phyloP scores from a whole-genome alignment of 2,329 filamentous ascomycete genomes.

The Trichoderma asperellum region DNA sequence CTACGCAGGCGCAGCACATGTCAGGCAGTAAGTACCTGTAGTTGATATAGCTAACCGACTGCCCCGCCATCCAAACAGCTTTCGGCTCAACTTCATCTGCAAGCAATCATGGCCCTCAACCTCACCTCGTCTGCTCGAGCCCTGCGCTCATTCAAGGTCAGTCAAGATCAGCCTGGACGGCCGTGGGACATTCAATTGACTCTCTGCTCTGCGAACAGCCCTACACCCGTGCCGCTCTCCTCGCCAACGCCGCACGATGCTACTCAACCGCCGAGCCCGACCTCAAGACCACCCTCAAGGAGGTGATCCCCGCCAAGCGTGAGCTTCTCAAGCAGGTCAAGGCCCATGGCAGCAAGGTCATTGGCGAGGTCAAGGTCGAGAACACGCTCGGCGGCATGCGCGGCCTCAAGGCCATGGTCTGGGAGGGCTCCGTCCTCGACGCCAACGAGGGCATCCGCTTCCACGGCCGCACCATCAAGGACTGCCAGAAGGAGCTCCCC shows the following conservation, averaged over 20 bases:
- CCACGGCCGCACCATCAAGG: conserved; percentile 96
- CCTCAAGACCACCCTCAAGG: conserved; percentile 83
- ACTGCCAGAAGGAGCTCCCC: conserved; percentile 90
- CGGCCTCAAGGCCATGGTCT: conserved; percentile 96
- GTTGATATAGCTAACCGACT: conserved; percentile 9
- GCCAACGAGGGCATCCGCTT: conserved; percentile 97
- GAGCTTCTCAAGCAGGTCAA: conserved; percentile 95
- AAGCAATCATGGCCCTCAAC: conserved; percentile 64
- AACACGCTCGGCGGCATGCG: conserved; percentile 97
- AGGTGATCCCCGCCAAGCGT: conserved; percentile 86
- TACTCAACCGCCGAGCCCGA: conserved; percentile 84
- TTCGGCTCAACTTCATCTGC: conserved; percentile 7
- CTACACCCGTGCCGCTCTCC: conserved; percentile 39
- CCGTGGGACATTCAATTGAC: neutral
- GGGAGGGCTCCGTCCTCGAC: conserved; percentile 97
- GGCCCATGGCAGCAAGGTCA: conserved; percentile 75
- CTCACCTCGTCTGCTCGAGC: conserved; percentile 65
- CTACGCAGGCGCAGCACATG: no score
- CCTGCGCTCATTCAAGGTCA: conserved; percentile 65
- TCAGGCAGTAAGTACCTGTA: no score
- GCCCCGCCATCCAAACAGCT: conserved; percentile 30
- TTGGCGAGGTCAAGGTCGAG: conserved; percentile 92
- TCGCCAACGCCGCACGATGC: conserved; percentile 49
- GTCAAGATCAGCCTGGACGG: conserved; percentile 35
- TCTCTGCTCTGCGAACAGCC: conserved; percentile 32